These are phyloP conservation scores for Fusarium incarnatum DNA, from an alignment of 2,329 filamentous ascomycete genomes.

Conservation along the genomic window DNA sequence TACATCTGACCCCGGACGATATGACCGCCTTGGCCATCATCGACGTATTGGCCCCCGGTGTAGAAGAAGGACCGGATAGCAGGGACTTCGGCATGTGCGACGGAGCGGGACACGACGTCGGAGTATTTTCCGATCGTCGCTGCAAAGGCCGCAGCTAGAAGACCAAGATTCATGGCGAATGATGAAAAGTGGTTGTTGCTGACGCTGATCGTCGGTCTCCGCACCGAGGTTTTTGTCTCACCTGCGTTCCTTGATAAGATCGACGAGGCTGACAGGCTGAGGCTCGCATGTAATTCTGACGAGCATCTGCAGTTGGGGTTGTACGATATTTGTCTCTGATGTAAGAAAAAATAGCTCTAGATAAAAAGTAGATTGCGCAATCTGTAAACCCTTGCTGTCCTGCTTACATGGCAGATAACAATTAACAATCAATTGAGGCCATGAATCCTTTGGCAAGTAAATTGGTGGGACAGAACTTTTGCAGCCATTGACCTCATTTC, in stretches of 20 bases:
- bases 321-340: not conserved
- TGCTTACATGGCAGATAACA: not conserved
- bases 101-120: not conserved
- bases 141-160: conserved; percentile 8
- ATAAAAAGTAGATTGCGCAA: not conserved
- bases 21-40: conserved; percentile 36
- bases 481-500: not conserved
- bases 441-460: not conserved
- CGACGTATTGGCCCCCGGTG: conserved; percentile 34
- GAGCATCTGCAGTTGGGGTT: not conserved
- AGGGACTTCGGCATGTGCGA: conserved; percentile 19
- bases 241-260: conserved; percentile 10
- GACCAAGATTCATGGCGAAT: conserved; percentile 16
- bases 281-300: not conserved
- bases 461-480: accelerated
- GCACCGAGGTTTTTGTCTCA: conserved; percentile 12
- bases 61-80: conserved; percentile 39
- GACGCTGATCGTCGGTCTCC: conserved; percentile 1
- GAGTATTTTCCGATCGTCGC: conserved; percentile 19
- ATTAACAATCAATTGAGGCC: not conserved
- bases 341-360: not conserved
- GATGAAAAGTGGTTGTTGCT: not conserved
- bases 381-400: not conserved
- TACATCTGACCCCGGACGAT: conserved; percentile 44
- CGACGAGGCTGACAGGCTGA: conserved; percentile 14